A percentile compares a stretch with the other conserved stretches of the same genome.
These are phyloP conservation scores for Neonectria magnoliae DNA, from an alignment of 2,329 filamentous ascomycete genomes.

Conservation along the genomic window DNA sequence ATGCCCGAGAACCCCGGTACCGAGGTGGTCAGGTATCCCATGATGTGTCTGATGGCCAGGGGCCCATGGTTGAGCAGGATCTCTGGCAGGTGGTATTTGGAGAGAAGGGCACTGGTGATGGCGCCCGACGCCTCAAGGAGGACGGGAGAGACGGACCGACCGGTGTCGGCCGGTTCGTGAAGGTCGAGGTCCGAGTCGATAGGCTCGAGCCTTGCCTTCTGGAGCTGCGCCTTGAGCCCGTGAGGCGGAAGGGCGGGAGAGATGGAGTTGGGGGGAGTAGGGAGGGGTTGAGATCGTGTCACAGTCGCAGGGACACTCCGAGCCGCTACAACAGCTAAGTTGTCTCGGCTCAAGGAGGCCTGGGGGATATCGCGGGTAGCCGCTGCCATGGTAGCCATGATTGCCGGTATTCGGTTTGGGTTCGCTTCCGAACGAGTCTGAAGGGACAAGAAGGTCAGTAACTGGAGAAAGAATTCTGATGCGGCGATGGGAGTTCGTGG, in stretches of 20 bases:
- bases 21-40: conserved; percentile 91
- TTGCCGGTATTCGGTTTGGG: conserved; percentile 51
- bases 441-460: conserved; percentile 30
- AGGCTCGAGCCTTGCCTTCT: conserved; percentile 67
- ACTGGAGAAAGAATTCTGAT: conserved; percentile 10
- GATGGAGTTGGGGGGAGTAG: conserved; percentile 94
- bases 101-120: conserved; percentile 86
- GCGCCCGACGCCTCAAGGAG: conserved; percentile 77
- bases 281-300: conserved; percentile 73
- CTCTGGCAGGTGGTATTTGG: conserved; percentile 88
- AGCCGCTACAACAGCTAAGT: conserved; percentile 78
- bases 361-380: conserved; percentile 74
- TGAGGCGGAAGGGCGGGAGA: conserved; percentile 88
- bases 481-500: conserved; percentile 16
- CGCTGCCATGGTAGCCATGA: conserved; percentile 73
- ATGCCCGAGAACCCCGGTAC: conserved; percentile 93
- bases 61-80: conserved; percentile 92
- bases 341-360: conserved; percentile 71
- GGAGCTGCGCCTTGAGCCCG: conserved; percentile 75
- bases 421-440: conserved; percentile 60
- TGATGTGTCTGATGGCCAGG: conserved; percentile 92
- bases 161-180: conserved; percentile 64
- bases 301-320: conserved; percentile 68
- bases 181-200: conserved; percentile 91
- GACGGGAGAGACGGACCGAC: conserved; percentile 56